Percentiles rank a stretch among this genome's conserved stretches.
Evolutionary conservation across 768 basidiomycete genomes (phyloP).

Genomic region (Russula vinacea): DNA sequence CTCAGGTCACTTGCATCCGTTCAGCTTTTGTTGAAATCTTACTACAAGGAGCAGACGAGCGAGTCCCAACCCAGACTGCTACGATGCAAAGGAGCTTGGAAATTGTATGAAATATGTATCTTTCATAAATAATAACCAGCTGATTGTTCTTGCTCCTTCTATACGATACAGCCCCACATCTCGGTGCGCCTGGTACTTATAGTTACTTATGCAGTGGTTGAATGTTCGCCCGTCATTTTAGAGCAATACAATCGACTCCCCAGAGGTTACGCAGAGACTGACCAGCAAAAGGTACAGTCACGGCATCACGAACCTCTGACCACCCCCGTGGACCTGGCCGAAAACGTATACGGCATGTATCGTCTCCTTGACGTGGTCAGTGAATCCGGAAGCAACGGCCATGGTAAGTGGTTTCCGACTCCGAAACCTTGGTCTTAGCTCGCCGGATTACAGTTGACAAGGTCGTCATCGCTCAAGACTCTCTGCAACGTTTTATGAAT

Average conservation of each 20-base stretch:
- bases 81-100: not conserved
- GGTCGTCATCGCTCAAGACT: constrained; percentile 54
- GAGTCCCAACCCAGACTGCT: not conserved
- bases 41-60: not conserved
- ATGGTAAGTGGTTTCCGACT: constrained; percentile 39
- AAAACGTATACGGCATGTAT: constrained; percentile 46
- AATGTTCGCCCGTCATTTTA: not conserved
- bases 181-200: not conserved
- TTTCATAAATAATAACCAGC: not conserved
- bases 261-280: not conserved
- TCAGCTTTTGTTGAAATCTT: not conserved
- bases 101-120: not conserved
- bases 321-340: not conserved
- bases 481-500: constrained; percentile 49
- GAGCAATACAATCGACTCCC: not conserved
- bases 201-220: not conserved
- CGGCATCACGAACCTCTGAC: not conserved
- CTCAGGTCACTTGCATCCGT: not conserved
- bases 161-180: not conserved
- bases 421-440: not conserved
- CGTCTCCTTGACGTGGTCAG: constrained; percentile 52
- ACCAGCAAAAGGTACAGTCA: not conserved
- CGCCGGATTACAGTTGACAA: constrained; percentile 48
- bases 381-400: constrained; percentile 49
- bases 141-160: not conserved